Percentiles rank a stretch among this genome's conserved stretches.
phyloP scores from a whole-genome alignment of 2,329 filamentous ascomycete genomes.

The Periglandula ipomoeae region DNA sequence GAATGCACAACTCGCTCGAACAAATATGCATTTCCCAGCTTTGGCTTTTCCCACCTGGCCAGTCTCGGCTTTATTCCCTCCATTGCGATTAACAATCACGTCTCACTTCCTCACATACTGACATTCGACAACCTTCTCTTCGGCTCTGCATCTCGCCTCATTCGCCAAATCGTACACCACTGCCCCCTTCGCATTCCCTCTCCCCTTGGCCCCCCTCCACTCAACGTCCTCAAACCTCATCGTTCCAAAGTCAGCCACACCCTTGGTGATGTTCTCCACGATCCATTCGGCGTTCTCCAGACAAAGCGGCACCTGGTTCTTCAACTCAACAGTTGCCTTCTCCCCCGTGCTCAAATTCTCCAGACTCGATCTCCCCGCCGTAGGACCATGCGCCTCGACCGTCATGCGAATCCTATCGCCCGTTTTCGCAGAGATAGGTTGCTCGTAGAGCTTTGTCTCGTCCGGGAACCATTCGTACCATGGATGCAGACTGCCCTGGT shows the following conservation, averaged over 20 bases:
- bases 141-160: not conserved
- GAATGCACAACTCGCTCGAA: no score
- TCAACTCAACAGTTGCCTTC: not conserved
- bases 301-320: not conserved
- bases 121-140: not conserved
- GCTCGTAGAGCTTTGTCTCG: conserved; percentile 3
- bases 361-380: not conserved
- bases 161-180: not conserved
- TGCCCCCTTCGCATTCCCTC: not conserved
- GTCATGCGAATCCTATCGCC: conserved; percentile 3
- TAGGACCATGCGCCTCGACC: not conserved
- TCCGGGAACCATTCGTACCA: conserved; percentile 3
- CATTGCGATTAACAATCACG: no score
- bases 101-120: not conserved
- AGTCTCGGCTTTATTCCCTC: no score
- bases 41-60: no score
- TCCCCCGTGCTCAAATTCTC: conserved; percentile 4
- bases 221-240: not conserved
- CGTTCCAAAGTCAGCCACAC: not conserved
- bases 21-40: no score
- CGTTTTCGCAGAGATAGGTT: not conserved
- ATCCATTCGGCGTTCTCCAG: conserved; percentile 1
- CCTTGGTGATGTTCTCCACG: not conserved
- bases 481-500: not conserved
- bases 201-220: not conserved